Evolutionary conservation across 163 green algal genomes (phyloP).

Genomic region (Scenedesmus sp.): DNA sequence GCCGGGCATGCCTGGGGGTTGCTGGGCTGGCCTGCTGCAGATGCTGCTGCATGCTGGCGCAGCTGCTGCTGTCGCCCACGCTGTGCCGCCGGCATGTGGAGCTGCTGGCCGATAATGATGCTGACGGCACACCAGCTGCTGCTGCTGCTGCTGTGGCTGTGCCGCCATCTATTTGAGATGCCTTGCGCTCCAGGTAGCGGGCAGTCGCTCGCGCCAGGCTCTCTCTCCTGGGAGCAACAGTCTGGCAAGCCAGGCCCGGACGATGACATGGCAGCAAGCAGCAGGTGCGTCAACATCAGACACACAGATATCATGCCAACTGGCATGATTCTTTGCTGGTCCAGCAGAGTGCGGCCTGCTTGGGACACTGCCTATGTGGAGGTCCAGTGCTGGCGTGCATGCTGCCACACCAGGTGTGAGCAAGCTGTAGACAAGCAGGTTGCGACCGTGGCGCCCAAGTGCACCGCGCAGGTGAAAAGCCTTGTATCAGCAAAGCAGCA

Average conservation of each 20-base stretch:
- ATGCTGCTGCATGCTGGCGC: background rate
- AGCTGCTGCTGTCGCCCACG: background rate
- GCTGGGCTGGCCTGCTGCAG: background rate
- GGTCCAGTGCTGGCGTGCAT: too few relatives aligned
- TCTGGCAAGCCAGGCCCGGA: slow-evolving; percentile 2
- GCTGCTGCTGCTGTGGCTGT: background rate
- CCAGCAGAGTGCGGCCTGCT: too few relatives aligned
- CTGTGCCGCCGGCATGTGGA: slow-evolving; percentile 24
- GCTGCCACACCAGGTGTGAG: too few relatives aligned
- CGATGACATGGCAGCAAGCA: background rate
- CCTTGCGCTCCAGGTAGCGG: slow-evolving; percentile 46
- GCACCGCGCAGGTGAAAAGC: too few relatives aligned
- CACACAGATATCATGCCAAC: too few relatives aligned
- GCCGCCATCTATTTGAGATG: background rate
- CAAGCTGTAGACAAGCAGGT: too few relatives aligned
- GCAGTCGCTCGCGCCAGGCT: slow-evolving; percentile 47
- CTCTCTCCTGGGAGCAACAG: slow-evolving; percentile 19
- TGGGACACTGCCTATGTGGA: too few relatives aligned
- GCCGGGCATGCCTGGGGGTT: background rate
- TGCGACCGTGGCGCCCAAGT: too few relatives aligned
- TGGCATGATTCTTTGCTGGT: too few relatives aligned
- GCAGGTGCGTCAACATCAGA: too few relatives aligned
- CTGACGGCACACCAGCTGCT: background rate
- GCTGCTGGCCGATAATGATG: background rate
- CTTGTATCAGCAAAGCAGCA: background rate